Base-by-base conservation (phyloP, 2,329 filamentous ascomycete species). In the Alternaria sp. region DNA sequence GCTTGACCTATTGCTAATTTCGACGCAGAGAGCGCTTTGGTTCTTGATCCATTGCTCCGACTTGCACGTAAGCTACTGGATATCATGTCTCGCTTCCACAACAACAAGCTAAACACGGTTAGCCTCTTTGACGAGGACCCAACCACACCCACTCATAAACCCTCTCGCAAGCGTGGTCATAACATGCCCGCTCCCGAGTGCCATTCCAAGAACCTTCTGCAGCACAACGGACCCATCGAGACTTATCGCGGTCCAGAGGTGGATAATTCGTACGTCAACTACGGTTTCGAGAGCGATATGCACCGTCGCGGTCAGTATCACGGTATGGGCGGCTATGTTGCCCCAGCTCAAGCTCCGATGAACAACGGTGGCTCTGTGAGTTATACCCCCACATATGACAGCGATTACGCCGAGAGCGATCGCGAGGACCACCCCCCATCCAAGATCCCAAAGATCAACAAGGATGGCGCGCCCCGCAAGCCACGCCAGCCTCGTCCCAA, bases 401-500 rank as follows among this genome's bases (percentile, higher is more conserved):
- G 63, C 51, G 66, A 71, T 3, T 64, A 65, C 21, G 65, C 56
- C 4, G 70, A 66, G 41, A 70, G 63, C 51, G 64, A 67, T 33
- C 58, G 50, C 21, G 66, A 71, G 6, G 64, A 65, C 23, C 45
- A 47, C 21, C 60, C 53, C 11, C 60, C 64, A 5, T 55, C 56
- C 41, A 73, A 73, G 60, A 47, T 43, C 12, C 60, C 64, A 11
- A 76, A 76, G 55, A 63, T 70, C 51, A 77, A 77, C 68, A 75
- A 75, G 46, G 64, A 74, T 49, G 75, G 73, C 23, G 56, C 21
- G 2, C 66, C 63, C 23, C 75, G 76, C 50, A 79, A 79, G 64
- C 49, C 68, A 58, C 76, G 77, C 23, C 62, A 68, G 33, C 75
- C 77, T 20, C 76, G 77, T 57, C 55, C 67, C 5, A 71, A 70